Percentiles rank a stretch among this genome's conserved stretches.
Evolutionary conservation across 495 filamentous ascomycete genomes (phyloP).

Genomic region (Talaromyces nanjingensis): DNA sequence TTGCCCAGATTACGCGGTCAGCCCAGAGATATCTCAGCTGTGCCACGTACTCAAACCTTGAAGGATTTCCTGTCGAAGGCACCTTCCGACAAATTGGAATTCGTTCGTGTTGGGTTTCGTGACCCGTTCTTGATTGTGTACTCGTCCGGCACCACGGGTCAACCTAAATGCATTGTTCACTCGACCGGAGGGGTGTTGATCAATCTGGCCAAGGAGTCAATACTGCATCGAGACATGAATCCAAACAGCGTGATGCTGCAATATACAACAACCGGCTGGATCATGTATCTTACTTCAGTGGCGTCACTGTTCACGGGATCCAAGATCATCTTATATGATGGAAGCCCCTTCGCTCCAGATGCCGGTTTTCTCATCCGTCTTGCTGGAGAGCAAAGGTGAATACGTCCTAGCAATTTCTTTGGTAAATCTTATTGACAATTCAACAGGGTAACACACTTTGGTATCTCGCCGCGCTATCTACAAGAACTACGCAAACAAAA

Average conservation of each 20-base stretch:
- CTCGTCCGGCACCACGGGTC: constrained; percentile 65
- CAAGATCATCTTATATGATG: constrained; percentile 63
- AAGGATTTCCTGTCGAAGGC: constrained; percentile 43
- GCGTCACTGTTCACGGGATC: constrained; percentile 47
- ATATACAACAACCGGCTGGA: constrained; percentile 70
- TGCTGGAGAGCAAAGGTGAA: constrained; percentile 50
- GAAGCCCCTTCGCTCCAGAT: constrained; percentile 66
- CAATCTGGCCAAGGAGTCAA: constrained; percentile 52
- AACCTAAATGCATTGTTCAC: constrained; percentile 72
- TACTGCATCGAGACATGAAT: constrained; percentile 49
- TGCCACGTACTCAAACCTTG: constrained; percentile 50
- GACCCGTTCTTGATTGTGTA: constrained; percentile 70
- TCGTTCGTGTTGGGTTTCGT: constrained; percentile 55
- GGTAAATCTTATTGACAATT: neutral
- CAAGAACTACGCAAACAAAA: constrained; percentile 56
- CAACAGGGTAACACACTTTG: constrained; percentile 45
- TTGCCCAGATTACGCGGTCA: constrained; percentile 53
- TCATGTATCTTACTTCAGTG: constrained; percentile 67
- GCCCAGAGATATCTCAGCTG: constrained; percentile 47
- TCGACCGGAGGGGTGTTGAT: constrained; percentile 55
- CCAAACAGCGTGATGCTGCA: constrained; percentile 44
- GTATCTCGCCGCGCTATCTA: constrained; percentile 68
- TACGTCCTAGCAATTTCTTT: constrained; percentile 12
- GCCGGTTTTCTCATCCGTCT: constrained; percentile 51
- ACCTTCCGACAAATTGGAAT: constrained; percentile 34